Conservation (phyloP, 1,284 basidiomycete genomes). For the Malassezia yamatoensis region DNA sequence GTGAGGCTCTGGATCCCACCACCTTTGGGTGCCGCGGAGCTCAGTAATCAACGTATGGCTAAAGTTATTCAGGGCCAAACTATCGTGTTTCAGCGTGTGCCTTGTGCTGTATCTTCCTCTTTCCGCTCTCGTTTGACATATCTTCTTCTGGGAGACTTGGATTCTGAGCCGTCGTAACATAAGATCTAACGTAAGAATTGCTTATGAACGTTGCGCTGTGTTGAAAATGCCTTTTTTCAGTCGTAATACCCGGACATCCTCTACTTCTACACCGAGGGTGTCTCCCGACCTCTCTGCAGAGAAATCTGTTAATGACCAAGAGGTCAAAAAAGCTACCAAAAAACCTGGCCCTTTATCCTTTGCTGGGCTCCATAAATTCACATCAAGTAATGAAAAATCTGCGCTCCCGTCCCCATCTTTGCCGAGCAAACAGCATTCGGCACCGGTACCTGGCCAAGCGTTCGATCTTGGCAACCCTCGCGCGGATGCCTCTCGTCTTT, state of each 20-base stretch:
- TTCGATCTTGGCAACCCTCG: neutral
- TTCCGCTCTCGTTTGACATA: neutral
- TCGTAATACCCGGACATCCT: neutral
- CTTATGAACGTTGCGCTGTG: neutral
- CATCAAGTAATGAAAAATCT: neutral
- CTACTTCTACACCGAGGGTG: neutral
- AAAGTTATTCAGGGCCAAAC: neutral
- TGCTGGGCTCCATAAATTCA: neutral
- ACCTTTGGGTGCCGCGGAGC: neutral
- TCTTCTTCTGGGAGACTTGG: constrained; percentile 3
- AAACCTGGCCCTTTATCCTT: constrained; percentile 12
- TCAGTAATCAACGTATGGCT: constrained; percentile 2
- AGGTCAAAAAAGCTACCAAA: neutral
- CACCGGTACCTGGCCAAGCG: neutral
- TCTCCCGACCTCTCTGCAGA: neutral
- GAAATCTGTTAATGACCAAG: neutral
- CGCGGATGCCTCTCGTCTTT: constrained; percentile 34
- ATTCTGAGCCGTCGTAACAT: constrained; percentile 10
- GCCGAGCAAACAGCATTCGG: neutral
- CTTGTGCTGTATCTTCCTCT: neutral
- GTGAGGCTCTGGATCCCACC: neutral
- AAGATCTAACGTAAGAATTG: neutral
- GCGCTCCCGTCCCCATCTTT: neutral
- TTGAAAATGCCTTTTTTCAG: neutral
- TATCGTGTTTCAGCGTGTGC: constrained; percentile 6